Evolutionary conservation across 1,284 basidiomycete genomes (phyloP), one percentile per base, ranked within the genome.

Genomic region (Mycena sp.): DNA sequence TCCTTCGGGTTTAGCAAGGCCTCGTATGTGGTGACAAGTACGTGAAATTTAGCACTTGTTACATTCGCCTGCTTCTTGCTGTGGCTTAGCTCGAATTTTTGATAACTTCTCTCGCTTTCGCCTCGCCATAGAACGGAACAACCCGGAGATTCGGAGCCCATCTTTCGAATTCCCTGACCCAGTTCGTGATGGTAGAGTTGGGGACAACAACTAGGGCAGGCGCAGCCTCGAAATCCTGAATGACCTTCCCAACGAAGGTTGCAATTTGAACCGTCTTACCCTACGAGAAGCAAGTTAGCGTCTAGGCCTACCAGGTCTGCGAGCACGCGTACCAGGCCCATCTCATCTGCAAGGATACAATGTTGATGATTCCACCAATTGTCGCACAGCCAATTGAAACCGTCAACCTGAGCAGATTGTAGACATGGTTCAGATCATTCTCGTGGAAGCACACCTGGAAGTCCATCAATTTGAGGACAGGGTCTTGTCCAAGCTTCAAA

Each of bases 281-380:
- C 87, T 96, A 48, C 11, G n/a, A 49, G 67, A 10, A 64, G 37
- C n/a, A 38, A 17, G 37, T 69, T 64, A 64, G 59, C 11, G 32
- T 65, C 21, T 26, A 56, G 29, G 49, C 19, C 54, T 4, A 17
- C 4, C 51, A 59, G 32, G 21, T 51, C 56, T 32, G 41, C 6
- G 14, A 49, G 4, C 11, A 14, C 35, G 76, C 87, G 63, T 75
- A 92, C 92, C 69, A 96, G 77, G 56, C 95, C 96, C 97, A 99
- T 99, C 78, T 99, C 97, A 73, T 99, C 97, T 3, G 96, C 96
- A n/a, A 99, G 85, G 68, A 98, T 99, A 69, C 93, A 96, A 38
- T 91, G 89, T 67, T 96, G 94, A 45, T 85, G 83, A 68, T 88
- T 90, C 87, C 90, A 94, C 92, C 95, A 96, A 70, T 97, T 96